A percentile compares a stretch with the other conserved stretches of the same genome.
These are phyloP conservation scores for Annulohypoxylon bovei DNA, from an alignment of 495 filamentous ascomycete genomes.

Conservation along the genomic window DNA sequence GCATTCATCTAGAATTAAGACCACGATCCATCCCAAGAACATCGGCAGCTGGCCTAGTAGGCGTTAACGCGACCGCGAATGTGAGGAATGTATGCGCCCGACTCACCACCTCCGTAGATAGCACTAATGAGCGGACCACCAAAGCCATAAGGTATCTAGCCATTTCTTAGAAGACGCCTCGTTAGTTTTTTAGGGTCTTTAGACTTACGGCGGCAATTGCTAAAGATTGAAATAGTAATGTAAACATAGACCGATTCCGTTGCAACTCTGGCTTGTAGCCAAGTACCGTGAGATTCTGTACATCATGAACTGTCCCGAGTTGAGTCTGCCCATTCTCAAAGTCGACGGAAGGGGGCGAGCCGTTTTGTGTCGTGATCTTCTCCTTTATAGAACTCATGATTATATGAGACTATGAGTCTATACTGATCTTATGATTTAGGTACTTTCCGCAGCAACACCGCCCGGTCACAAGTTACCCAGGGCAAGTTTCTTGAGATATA, in stretches of 20 bases:
- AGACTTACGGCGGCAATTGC: conserved; percentile 56
- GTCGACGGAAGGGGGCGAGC: conserved; percentile 6
- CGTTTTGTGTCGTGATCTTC: conserved; percentile 6
- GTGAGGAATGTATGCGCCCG: background rate
- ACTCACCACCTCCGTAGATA: conserved; percentile 52
- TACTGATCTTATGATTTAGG: background rate
- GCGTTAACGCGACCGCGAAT: conserved; percentile 1
- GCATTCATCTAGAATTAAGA: conserved; percentile 63
- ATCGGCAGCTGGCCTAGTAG: conserved; percentile 39
- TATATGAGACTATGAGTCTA: background rate
- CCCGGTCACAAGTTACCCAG: background rate
- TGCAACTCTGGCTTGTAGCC: conserved; percentile 70
- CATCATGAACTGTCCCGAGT: conserved; percentile 55
- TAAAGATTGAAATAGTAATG: conserved; percentile 52
- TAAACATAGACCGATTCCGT: conserved; percentile 61
- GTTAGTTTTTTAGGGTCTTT: background rate
- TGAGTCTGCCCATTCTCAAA: conserved; percentile 37
- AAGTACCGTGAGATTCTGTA: conserved; percentile 61
- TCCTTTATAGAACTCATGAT: conserved; percentile 36
- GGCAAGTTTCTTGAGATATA: background rate
- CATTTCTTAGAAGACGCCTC: conserved; percentile 2
- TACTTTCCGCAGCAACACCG: background rate
- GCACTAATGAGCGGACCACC: conserved; percentile 52
- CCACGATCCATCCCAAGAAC: conserved; percentile 62
- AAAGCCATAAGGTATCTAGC: conserved; percentile 54